Base-by-base conservation (phyloP, 345 rosid genomes). In the Acer yangbiense region DNA sequence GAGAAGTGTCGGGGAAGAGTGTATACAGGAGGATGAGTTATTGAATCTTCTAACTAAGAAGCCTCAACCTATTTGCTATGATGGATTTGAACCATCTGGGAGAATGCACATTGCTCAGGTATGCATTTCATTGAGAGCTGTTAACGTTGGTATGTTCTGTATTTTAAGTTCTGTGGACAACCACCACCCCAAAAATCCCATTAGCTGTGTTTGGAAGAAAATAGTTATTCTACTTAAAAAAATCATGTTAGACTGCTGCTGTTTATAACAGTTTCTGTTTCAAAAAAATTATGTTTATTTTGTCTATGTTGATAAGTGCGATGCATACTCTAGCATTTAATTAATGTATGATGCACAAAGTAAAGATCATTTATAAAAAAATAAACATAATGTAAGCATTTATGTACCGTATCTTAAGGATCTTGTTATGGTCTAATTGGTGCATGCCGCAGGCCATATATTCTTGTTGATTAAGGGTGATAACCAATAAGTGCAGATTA, bases 31-130 rank as follows among this genome's bases (percentile, higher is more conserved):
- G 64, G 98, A 90, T 65, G 97, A 95, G 76, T 85, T 95, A 48
- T 48, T 82, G 83, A 90, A 86, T 77, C 94, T 93, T 76, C 91
- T 95, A 18, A 71, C 90, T 32, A 89, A 93, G 76, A 95, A 95
- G 79, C 88, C 93, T 71, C 68, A 82, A 39, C 97, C 97, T 18
- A 87, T 93, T 82, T 92, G 98, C 85, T 95, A 95, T 43, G 98
- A 95, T 65, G 98, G 97, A 4, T 93, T 95, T 72, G 99, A 95
- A 87, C 98, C 99, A 60, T 93, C 99, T 7, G 97, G 97, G 46
- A 85, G 94, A 76, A 93, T 95, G 99, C 97, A 95, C 83, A 92
- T 95, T 41, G 98, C 99, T 79, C 98, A 95, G 94, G 99, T 85
- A 21, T 13, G 29, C 25, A 39, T 25, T 67, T 65, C 11, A 27